Base-by-base conservation (phyloP, 805 yeast genomes). In the Spencermartinsiella europaea region DNA sequence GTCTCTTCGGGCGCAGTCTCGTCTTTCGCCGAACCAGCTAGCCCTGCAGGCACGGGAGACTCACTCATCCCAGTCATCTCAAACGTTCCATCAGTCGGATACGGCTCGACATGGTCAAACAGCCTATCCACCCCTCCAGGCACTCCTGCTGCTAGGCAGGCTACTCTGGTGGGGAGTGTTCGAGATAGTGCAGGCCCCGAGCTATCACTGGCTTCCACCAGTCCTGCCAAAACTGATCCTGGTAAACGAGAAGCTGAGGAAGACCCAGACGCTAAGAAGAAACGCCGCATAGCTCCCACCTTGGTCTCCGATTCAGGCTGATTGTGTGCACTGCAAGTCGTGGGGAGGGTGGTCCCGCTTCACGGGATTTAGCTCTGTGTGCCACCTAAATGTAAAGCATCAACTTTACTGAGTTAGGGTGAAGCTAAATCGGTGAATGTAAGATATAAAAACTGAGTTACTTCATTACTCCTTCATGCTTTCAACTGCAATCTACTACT, bases 231-330 rank as follows among this genome's bases (percentile, higher is more conserved):
- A n/a, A n/a, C n/a, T n/a, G n/a, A n/a, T n/a, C n/a, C n/a, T n/a
- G n/a, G n/a, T 25, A 25, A 25, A 12, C 31, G 31, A 25, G 31
- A 25, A 25, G 12, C 31, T 25, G 31, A 25, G 38, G 40, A 40
- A 36, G 41, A 31, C 21, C 12, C 22, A 15, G 40, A 44, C n/a
- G 40, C 34, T 16, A 60, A 62, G 42, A 62, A 65, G 48, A 69
- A 67, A 50, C 60, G 72, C 43, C 60, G 70, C 45, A 54, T 69
- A 27, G 63, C 64, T 3, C 73, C 73, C 3, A 67, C 67, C 1
- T 46, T 67, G 38, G 53, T 68, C 34, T 39, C 45, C 12, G 38
- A 44, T n/a, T n/a, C n/a, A n/a, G n/a, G n/a, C n/a, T n/a, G n/a
- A n/a, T n/a, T n/a, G n/a, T n/a, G n/a, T n/a, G n/a, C n/a, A n/a